phyloP scores from a whole-genome alignment of 2,329 filamentous ascomycete species.

The Aspergillus fructus region DNA sequence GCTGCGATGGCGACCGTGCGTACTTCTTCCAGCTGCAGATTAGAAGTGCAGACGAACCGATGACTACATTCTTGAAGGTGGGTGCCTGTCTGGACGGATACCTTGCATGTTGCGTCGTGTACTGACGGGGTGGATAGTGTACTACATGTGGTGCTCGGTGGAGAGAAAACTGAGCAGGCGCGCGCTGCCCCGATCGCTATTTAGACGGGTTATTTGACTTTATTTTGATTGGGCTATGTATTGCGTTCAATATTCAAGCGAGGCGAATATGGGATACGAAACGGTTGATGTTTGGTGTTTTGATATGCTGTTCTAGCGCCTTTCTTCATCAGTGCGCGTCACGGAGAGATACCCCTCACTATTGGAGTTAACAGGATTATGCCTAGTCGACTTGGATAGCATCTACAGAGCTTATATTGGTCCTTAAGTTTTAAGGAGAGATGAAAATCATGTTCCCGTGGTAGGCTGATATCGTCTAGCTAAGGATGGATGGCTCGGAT shows the following conservation, averaged over 20 bases:
- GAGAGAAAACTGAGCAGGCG: constrained; percentile 48
- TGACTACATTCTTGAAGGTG: constrained; percentile 94
- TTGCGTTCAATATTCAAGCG: constrained; percentile 4
- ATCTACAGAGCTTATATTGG: background rate
- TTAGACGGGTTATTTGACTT: background rate
- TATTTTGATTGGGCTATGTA: background rate
- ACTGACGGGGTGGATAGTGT: constrained; percentile 38
- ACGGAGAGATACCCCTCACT: constrained; percentile 6
- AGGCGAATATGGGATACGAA: constrained; percentile 11
- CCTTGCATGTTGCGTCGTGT: constrained; percentile 13
- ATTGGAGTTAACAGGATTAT: background rate
- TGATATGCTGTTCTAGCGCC: constrained; percentile 1
- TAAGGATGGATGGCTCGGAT: background rate
- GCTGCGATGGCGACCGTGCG: constrained; percentile 78
- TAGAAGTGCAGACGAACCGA: constrained; percentile 95
- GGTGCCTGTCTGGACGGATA: constrained; percentile 23
- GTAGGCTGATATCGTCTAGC: background rate
- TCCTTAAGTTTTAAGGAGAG: background rate
- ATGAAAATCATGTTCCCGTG: background rate
- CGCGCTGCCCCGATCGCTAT: background rate
- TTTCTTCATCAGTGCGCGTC: background rate
- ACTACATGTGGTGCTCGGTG: constrained; percentile 47
- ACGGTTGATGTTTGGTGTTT: constrained; percentile 7
- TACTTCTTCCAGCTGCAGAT: constrained; percentile 98
- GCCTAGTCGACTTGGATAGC: background rate